phyloP scores from a whole-genome alignment of 257 asterid genomes.

The Dorcoceras hygrometricum region DNA sequence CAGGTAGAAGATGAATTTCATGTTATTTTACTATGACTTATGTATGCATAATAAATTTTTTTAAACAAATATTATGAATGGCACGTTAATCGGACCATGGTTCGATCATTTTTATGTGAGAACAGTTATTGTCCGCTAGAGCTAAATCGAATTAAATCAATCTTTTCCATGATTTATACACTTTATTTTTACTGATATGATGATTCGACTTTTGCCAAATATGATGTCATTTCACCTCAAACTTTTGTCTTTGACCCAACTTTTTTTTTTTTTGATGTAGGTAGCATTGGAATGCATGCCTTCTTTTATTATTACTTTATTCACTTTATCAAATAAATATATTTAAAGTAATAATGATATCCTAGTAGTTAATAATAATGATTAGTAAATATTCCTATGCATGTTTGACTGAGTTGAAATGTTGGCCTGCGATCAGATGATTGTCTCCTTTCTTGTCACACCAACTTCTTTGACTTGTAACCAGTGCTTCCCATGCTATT shows the following conservation, averaged over 20 bases:
- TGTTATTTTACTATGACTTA: too few species aligned
- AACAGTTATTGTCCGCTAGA: too few species aligned
- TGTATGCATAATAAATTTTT: too few species aligned
- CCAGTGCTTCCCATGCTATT: not conserved
- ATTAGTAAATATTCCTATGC: too few species aligned
- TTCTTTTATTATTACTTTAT: too few species aligned
- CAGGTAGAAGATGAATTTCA: too few species aligned
- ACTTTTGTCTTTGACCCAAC: not conserved
- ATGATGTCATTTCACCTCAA: not conserved
- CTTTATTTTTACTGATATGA: not conserved
- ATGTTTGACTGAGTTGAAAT: not conserved
- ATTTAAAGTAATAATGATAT: not conserved
- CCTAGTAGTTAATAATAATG: too few species aligned
- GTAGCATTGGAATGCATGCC: not conserved
- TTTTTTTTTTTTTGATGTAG: too few species aligned
- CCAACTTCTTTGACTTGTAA: constrained; percentile 25
- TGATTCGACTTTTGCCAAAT: not conserved
- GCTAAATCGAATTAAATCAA: not conserved
- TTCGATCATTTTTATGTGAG: too few species aligned
- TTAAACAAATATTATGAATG: too few species aligned
- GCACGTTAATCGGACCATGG: too few species aligned
- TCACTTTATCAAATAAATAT: too few species aligned
- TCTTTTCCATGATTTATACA: not conserved
- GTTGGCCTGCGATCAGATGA: not conserved
- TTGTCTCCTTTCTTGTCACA: not conserved